Evolutionary conservation across 2,329 filamentous ascomycete species (phyloP), one percentile per base, ranked within the genome.

Genomic region (Amauroascus verrucosus): DNA sequence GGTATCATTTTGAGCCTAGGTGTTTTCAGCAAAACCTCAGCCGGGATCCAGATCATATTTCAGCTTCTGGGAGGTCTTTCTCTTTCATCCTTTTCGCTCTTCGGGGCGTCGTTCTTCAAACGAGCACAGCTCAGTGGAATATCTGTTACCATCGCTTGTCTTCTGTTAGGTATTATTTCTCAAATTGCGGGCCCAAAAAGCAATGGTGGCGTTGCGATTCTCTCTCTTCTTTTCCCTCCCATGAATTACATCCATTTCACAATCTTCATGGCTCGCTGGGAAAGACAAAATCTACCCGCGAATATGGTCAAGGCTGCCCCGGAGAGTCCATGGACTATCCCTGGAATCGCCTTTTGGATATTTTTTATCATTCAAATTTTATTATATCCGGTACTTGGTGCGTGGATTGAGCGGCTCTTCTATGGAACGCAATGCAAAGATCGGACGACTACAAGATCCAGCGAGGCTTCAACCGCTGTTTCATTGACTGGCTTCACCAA

Each of bases 51-150:
- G 24, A 75, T 89, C 43, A 67, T 91, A 48, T 88, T 85, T 67
- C 85, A 89, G 61, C 71, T 95, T 41, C 71, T 94, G 2, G 74
- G 78, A n/a, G 90, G 90, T 6, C 72, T 94, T 2, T 79, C 88
- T 2, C 73, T 95, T 44, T 80, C 85, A 0, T 93, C 86, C 41
- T 85, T 89, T 66, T 87, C 88, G 1, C 81, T 95, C 51, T 77
- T 95, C 38, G 85, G 85, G 24, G 88, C 85, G 0, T 81, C 86
- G 7, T 85, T 95, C 62, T 96, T 96, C 75, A 85, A 81, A 61
- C 90, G 84, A 64, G 84, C 90, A 0, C 90, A 96, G 67, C 79
- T 96, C 3, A 93, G 86, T 54, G 90, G 91, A 26, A 91, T 94
- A 57, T 81, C 82, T 0, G 78, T 86, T 38, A 84, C 85, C 7